Evolutionary conservation across 768 basidiomycete genomes (phyloP).

Genomic region (Lactarius deliciosus): DNA sequence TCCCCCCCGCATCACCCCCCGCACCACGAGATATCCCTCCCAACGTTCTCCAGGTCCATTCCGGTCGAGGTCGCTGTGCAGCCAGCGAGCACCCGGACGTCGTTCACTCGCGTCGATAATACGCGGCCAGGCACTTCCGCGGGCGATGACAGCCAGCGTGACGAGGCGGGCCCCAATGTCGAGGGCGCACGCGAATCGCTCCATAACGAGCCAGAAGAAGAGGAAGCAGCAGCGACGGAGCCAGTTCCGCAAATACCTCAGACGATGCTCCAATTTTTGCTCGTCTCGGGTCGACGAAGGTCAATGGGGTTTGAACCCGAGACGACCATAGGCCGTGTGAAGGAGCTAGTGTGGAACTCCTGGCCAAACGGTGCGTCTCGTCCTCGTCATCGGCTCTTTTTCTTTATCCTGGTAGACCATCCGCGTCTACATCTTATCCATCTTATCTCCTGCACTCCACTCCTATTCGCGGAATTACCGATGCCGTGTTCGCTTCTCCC

Average conservation of each 20-base stretch:
- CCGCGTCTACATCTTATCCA: not conserved
- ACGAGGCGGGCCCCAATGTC: conserved; percentile 20
- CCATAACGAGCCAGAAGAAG: conserved; percentile 12
- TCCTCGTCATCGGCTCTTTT: not conserved
- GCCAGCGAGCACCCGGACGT: conserved; percentile 51
- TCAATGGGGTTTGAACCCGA: conserved; percentile 76
- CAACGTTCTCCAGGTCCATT: conserved; percentile 19
- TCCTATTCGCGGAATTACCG: not conserved
- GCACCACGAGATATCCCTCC: conserved; percentile 23
- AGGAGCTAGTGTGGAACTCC: conserved; percentile 81
- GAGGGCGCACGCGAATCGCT: not conserved
- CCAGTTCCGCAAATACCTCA: conserved; percentile 60
- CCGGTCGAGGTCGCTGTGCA: conserved; percentile 31
- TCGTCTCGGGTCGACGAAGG: conserved; percentile 65
- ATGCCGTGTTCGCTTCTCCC: not conserved
- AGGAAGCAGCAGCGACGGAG: conserved; percentile 11
- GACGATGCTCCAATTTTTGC: conserved; percentile 66
- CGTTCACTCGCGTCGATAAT: conserved; percentile 51
- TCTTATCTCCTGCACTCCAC: not conserved
- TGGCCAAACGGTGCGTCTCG: conserved; percentile 66
- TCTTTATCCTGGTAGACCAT: not conserved
- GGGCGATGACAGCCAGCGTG: conserved; percentile 15
- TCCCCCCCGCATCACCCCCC: conserved; percentile 5
- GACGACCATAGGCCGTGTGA: conserved; percentile 72
- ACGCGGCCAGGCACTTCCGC: conserved; percentile 32